Percentiles rank a stretch among this genome's conserved stretches.
Evolutionary conservation across 2,329 filamentous ascomycete genomes (phyloP).

Genomic region (Coniochaeta prunicola): DNA sequence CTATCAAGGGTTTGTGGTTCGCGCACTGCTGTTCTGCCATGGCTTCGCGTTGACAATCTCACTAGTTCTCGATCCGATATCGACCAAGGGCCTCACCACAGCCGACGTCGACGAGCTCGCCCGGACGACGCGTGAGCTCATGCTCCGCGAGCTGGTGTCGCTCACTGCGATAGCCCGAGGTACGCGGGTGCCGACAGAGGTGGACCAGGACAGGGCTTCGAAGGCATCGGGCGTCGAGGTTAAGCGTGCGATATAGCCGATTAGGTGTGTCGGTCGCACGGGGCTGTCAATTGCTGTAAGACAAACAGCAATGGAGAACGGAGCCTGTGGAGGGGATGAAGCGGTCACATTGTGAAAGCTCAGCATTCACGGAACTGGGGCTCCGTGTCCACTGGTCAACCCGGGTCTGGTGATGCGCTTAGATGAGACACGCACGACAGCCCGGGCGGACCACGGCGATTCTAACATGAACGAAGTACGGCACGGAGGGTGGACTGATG

Average conservation of each 20-base stretch:
- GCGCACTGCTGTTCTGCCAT: neutral
- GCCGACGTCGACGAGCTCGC: constrained; percentile 73
- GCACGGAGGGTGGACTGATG: neutral
- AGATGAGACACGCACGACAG: too few species aligned
- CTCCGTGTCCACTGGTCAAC: too few species aligned
- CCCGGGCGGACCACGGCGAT: too few species aligned
- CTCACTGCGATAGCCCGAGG: constrained; percentile 46
- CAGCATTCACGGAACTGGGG: neutral
- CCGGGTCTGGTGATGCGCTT: too few species aligned
- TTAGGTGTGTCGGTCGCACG: neutral
- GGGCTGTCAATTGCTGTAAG: neutral
- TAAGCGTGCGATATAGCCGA: constrained; percentile 1
- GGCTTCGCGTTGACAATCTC: neutral
- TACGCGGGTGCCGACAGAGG: constrained; percentile 19
- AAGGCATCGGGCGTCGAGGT: constrained; percentile 22
- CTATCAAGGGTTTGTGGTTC: constrained; percentile 57
- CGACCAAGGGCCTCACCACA: constrained; percentile 63
- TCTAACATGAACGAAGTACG: too few species aligned
- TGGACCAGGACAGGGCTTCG: constrained; percentile 6
- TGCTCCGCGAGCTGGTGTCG: constrained; percentile 59
- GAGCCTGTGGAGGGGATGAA: too few species aligned
- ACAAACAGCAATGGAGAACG: neutral
- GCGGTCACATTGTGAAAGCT: neutral
- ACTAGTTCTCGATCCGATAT: constrained; percentile 71
- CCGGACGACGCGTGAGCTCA: constrained; percentile 60